Evolutionary conservation across 169 alveolate genomes (phyloP).

Genomic region (Amoebophrya sp.): DNA sequence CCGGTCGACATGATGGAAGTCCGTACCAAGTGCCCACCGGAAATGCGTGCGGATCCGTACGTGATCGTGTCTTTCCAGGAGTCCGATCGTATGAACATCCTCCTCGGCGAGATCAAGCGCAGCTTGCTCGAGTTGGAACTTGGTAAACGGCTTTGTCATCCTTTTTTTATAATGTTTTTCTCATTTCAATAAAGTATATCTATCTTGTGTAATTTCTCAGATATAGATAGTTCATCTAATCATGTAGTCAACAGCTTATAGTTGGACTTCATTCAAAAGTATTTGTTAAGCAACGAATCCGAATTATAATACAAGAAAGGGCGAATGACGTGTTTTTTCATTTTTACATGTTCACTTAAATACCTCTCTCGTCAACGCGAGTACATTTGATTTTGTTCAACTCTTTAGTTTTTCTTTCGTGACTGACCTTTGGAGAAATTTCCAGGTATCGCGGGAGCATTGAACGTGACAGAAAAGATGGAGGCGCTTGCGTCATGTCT

Average conservation of each 20-base stretch:
- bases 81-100: conserved; percentile 84
- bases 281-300: too few species aligned
- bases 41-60: conserved; percentile 59
- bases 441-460: conserved; percentile 53
- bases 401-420: too few species aligned
- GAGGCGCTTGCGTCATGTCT: conserved; percentile 69
- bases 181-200: too few species aligned
- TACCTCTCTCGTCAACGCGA: not conserved
- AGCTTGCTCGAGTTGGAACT: conserved; percentile 76
- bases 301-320: too few species aligned
- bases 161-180: too few species aligned
- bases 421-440: too few species aligned
- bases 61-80: conserved; percentile 85
- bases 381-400: not conserved
- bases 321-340: not conserved
- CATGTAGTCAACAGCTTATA: too few species aligned
- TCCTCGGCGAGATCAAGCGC: conserved; percentile 70
- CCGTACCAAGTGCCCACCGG: conserved; percentile 59
- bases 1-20: conserved; percentile 58
- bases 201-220: too few species aligned
- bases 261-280: too few species aligned
- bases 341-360: not conserved
- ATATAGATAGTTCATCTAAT: too few species aligned
- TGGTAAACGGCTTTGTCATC: conserved; percentile 73
- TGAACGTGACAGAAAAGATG: conserved; percentile 87